These are phyloP conservation scores for Diospyros lotus DNA, from an alignment of 148 eudicot genomes.

Conservation along the genomic window DNA sequence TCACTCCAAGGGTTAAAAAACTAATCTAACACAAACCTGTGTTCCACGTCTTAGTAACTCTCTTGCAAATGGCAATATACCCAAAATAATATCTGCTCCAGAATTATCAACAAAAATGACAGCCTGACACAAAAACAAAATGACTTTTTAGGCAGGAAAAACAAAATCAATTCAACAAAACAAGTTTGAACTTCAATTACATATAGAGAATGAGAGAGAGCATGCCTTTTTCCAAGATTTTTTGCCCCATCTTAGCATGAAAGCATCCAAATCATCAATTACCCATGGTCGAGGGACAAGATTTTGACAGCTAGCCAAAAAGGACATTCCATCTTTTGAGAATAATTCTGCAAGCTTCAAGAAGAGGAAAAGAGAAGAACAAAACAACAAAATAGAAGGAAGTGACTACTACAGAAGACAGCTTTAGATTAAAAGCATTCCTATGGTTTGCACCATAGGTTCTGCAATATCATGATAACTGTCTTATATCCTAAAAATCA, in stretches of 20 bases:
- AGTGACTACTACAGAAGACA: background rate
- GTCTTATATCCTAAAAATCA: background rate
- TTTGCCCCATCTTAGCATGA: slow-evolving; percentile 61
- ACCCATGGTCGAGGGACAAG: slow-evolving; percentile 99
- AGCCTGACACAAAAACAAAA: slow-evolving; percentile 49
- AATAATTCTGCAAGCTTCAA: slow-evolving; percentile 98
- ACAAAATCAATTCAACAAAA: background rate
- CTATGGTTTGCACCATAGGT: background rate
- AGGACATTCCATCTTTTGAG: slow-evolving; percentile 96
- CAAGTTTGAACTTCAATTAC: background rate
- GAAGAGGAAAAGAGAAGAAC: slow-evolving; percentile 10
- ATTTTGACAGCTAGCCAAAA: slow-evolving; percentile 88
- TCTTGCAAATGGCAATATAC: slow-evolving; percentile 94
- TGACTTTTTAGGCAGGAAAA: slow-evolving; percentile 23
- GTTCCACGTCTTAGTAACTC: slow-evolving; percentile 88
- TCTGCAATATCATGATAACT: background rate
- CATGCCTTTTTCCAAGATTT: slow-evolving; percentile 88
- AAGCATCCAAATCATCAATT: slow-evolving; percentile 86
- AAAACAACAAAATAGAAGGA: background rate
- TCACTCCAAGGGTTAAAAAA: background rate
- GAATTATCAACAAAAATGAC: slow-evolving; percentile 96
- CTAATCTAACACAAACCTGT: slow-evolving; percentile 50
- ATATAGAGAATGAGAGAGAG: background rate
- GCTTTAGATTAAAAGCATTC: background rate
- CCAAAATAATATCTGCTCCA: slow-evolving; percentile 94